Evolutionary conservation across 305 asterid genomes (phyloP), one percentile per base, ranked within the genome.

Genomic region (Withania somnifera): DNA sequence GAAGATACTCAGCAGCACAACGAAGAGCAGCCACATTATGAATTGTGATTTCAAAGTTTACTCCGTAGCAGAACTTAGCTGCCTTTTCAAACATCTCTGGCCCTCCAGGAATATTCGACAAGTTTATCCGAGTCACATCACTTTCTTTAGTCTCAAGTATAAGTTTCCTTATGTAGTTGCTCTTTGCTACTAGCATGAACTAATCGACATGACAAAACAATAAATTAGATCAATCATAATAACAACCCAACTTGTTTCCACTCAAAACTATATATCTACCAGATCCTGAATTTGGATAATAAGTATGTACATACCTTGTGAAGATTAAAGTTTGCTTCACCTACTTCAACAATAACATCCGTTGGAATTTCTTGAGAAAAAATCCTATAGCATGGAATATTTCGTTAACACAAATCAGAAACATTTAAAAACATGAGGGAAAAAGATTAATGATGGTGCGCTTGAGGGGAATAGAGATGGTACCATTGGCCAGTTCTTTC

Each of bases 401-500:
- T 24, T 14, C 3, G 40, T 6, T 80, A 82, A n/a, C 10, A 61
- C 67, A 47, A 82, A 61, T 71, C 50, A 36, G 57, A 13, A 1
- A 36, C 17, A 36, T 9, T 6, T 7, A 0, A 53, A 68, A 52
- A 32, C 47, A 34, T 32, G 71, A 15, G 7, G 42, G 3, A 8
- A 61, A 28, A 30, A 28, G 4, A 26, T 28, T 17, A 14, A 40
- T 11, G 58, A 52, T 22, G 30, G 40, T 4, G 40, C 40, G 40
- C 6, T 36, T 36, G 40, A 36, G 40, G 40, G 40, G 17, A 30
- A 81, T 15, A 68, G 42, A 45, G 52, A 19, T 50, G 78, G 82
- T 90, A 95, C 98, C 98, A 95, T 84, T 93, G 94, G 56, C 99
- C 98, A 84, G 98, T 95, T 86, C 98, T 91, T 86, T 95, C 98